Evolutionary conservation across 192 early-diverging fungal genomes (phyloP), one percentile per base, ranked within the genome.

Genomic region (Podila verticillata): DNA sequence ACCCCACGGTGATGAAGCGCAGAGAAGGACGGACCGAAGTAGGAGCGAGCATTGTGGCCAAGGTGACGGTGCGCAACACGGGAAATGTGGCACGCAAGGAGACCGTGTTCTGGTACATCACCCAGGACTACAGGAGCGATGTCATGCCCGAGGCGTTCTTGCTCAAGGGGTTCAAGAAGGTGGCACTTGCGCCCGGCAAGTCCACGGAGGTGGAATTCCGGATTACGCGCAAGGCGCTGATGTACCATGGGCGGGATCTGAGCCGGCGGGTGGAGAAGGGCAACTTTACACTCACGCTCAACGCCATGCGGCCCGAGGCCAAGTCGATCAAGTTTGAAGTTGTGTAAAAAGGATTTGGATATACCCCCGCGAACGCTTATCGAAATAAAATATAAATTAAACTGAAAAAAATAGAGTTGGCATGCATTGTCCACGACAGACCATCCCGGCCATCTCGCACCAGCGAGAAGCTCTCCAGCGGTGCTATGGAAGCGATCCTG

Each of bases 91-190:
- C 77, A 7, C 85, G 84, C 67, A 89, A 88, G 56, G 89, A 91
- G 68, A 65, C 81, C 0, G 88, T 91, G 24, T 75, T 90, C 35
- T 78, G 89, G 70, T 91, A 87, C 34, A 83, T 89, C 26, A 69
- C 81, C 35, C 90, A 91, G 59, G 83, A 81, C n/a, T 83, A 80
- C 51, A 84, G 88, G 5, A 70, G 66, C 7, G 84, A 86, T 3
- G 71, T 87, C 57, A 84, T 88, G 26, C 87, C 89, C 2, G 85
- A 87, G 17, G 83, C 85, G n/a, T 87, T 74, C 48, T 70, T 86
- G 32, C 74, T 92, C 30, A 87, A 87, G 60, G 79, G 54, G 0
- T 90, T 91, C 31, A 58, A 81, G n/a, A 92, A 89, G 77, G 66
- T 89, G 4, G 29, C 44, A 15, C 39, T 91, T 13, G 67, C 58